Conservation (phyloP, 1,139 yeast species). For the Debaryomyces coudertii region DNA sequence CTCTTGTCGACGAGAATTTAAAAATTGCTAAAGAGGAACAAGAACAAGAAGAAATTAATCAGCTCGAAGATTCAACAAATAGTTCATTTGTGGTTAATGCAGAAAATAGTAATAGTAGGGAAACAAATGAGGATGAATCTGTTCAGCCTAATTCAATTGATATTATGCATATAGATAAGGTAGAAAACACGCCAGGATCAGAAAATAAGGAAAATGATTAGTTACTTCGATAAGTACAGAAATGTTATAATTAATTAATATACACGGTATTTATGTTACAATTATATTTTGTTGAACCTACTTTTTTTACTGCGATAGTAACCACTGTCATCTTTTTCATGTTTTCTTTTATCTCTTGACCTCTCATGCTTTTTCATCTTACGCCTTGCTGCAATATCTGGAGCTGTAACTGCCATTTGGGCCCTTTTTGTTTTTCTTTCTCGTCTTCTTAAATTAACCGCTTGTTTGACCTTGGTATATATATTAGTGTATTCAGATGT, state of each 20-base stretch:
- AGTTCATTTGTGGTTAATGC: not conserved
- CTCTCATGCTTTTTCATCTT: slow-evolving; percentile 76
- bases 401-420: slow-evolving; percentile 74
- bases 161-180: slow-evolving; percentile 4
- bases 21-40: slow-evolving; percentile 15
- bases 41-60: slow-evolving; percentile 9
- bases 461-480: slow-evolving; percentile 64
- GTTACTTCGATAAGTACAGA: not conserved
- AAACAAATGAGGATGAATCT: slow-evolving; percentile 15
- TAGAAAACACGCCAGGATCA: not conserved
- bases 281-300: slow-evolving; percentile 16
- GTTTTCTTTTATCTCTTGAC: slow-evolving; percentile 75
- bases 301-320: slow-evolving; percentile 68
- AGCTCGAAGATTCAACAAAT: slow-evolving; percentile 16
- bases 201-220: slow-evolving; percentile 6
- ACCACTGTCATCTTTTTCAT: slow-evolving; percentile 76
- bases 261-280: slow-evolving; percentile 1
- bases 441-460: slow-evolving; percentile 62
- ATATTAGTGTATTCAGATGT: slow-evolving; percentile 68
- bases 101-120: slow-evolving; percentile 19
- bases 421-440: slow-evolving; percentile 80
- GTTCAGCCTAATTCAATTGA: not conserved
- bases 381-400: slow-evolving; percentile 77
- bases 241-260: slow-evolving; percentile 10
- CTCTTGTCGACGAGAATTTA: slow-evolving; percentile 3